Base-by-base conservation (phyloP, 2,329 filamentous ascomycete species). In the Exophiala alcalophila region DNA sequence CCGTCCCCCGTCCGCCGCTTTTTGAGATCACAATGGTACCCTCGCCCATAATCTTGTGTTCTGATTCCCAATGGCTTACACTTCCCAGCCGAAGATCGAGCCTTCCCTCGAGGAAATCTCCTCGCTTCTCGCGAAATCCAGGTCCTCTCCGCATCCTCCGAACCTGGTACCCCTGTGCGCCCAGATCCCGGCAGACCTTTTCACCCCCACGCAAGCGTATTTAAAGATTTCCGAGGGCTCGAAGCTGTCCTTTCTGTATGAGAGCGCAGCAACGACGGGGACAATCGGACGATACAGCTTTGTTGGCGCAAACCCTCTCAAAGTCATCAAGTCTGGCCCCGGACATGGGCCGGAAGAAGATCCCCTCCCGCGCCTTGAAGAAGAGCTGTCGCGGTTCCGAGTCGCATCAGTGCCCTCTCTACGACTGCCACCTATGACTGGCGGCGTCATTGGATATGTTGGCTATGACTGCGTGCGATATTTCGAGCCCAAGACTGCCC, bases 391-490 rank as follows among this genome's bases (percentile, higher is more conserved):
- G 12, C 74, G 85, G 59, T 84, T 82, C 64, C 78, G 86, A 18
- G 86, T 96, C 51, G 85, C 89, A 23, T 78, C 86, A 27, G 80
- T 98, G 3, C 90, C 92, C 0, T 86, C 83, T 1, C 70, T 97
- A 59, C 78, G 78, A 57, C 75, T 98, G 25, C 92, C 92, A 37
- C 86, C 87, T 18, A 72, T 98, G 68, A 87, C 86, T 0, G 92
- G 90, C 27, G 92, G 92, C 35, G 92, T 90, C 9, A 88, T 98
- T 58, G 92, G 92, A 47, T 98, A 97, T 64, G 88, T 97, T 4
- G 90, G 90, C 39, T 98, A 98, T 62, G 92, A 98, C 64, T 98
- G 92, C 65, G 87, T 98, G 58, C 83, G 84, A 61, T 97, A 97
- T 68, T 98, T 98, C 57, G 92, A 98, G 73, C 92, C 92, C 49